These are phyloP conservation scores for Myxozyma lipomycoides DNA, from an alignment of 805 yeast genomes.

Conservation along the genomic window DNA sequence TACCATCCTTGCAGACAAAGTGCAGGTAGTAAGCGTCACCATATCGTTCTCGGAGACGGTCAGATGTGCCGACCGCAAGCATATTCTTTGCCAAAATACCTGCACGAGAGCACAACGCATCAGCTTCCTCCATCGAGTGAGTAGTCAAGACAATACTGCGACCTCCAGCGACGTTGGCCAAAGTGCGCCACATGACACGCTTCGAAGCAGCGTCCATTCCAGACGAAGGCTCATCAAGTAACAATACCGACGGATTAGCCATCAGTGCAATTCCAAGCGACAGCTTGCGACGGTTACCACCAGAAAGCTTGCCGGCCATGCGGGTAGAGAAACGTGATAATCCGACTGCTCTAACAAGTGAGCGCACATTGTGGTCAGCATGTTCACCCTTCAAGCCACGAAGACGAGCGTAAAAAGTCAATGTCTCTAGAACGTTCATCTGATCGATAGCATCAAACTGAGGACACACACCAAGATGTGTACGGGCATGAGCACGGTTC, in stretches of 20 bases:
- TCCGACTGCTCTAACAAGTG: slow-evolving; percentile 38
- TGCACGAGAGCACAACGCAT: slow-evolving; percentile 38
- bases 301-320: slow-evolving; percentile 37
- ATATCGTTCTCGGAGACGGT: slow-evolving; percentile 31
- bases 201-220: slow-evolving; percentile 42
- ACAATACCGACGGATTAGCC: slow-evolving; percentile 38
- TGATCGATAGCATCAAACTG: slow-evolving; percentile 41
- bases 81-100: slow-evolving; percentile 36
- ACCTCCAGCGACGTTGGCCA: slow-evolving; percentile 35
- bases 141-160: slow-evolving; percentile 38
- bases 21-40: slow-evolving; percentile 37
- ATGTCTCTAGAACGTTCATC: slow-evolving; percentile 36
- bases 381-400: slow-evolving; percentile 33
- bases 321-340: slow-evolving; percentile 34
- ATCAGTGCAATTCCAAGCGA: slow-evolving; percentile 39
- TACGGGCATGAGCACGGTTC: slow-evolving; percentile 35
- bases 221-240: slow-evolving; percentile 40
- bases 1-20: slow-evolving; percentile 34
- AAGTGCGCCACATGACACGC: slow-evolving; percentile 40
- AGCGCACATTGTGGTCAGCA: slow-evolving; percentile 33
- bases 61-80: slow-evolving; percentile 37
- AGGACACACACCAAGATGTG: slow-evolving; percentile 40
- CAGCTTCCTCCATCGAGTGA: slow-evolving; percentile 42
- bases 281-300: slow-evolving; percentile 39
- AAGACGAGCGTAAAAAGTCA: slow-evolving; percentile 36